Percentiles rank a stretch among this genome's conserved stretches.
phyloP scores from a whole-genome alignment of 2,329 filamentous ascomycete species.

The Zasmidium angulare region DNA sequence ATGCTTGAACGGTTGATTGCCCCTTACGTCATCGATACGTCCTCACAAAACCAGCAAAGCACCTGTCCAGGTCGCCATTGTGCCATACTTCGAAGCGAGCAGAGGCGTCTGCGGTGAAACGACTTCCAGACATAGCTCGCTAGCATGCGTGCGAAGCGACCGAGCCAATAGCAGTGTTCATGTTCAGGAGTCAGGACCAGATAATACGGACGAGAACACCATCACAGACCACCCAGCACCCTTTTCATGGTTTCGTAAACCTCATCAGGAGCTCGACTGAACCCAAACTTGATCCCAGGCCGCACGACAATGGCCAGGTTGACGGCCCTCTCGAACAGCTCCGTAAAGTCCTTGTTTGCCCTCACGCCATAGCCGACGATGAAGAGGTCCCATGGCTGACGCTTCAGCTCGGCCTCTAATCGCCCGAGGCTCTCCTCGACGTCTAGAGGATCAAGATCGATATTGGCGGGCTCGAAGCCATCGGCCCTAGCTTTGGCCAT shows the following conservation, averaged over 20 bases:
- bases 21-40: not conserved
- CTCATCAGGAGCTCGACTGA: constrained; percentile 14
- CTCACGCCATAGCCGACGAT: constrained; percentile 17
- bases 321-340: constrained; percentile 18
- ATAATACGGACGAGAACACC: too few species aligned
- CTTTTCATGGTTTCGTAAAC: constrained; percentile 16
- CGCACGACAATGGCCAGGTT: constrained; percentile 10
- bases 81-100: too few species aligned
- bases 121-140: too few species aligned
- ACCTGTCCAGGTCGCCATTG: too few species aligned
- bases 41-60: too few species aligned
- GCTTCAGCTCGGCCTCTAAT: constrained; percentile 2
- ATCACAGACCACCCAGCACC: constrained; percentile 3
- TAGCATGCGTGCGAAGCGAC: too few species aligned
- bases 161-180: too few species aligned
- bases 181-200: too few species aligned
- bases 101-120: too few species aligned
- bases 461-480: constrained; percentile 16
- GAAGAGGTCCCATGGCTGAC: constrained; percentile 12
- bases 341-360: constrained; percentile 17
- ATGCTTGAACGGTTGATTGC: not conserved
- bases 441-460: constrained; percentile 14
- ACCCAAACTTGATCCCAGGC: constrained; percentile 16
- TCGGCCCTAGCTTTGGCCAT: not conserved
- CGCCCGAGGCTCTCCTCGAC: not conserved